Base-by-base conservation (phyloP, 192 early-diverging fungal genomes). In the Dimargaris xerosporica region DNA sequence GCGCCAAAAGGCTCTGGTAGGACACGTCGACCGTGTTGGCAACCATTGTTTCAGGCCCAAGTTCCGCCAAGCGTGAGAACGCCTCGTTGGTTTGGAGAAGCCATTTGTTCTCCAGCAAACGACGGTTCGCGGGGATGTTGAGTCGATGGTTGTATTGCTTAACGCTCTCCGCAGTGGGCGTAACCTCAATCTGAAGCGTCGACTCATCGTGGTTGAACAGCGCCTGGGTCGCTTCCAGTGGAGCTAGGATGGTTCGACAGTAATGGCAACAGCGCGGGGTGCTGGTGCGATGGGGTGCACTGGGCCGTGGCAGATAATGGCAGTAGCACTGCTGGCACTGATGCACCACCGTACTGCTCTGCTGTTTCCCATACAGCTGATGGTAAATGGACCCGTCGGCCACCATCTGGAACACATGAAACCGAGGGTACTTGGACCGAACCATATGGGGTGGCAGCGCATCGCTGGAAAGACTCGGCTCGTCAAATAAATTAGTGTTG, bases 361-460 rank as follows among this genome's bases (percentile, higher is more conserved):
- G 34, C 42, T 21, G 17, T 10, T n/a, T 19, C 5, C 58, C 58
- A 39, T 60, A 60, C n/a, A 60, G 16, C 43, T 60, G 58, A 39
- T 60, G 58, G 58, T 43, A 60, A n/a, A 60, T 43, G 41, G 58
- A 26, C 6, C 58, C 58, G 10, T 26, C 42, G 34, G 34, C n/a
- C 28, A 60, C 42, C 21, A 60, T 17, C n/a, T 60, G 58, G 39
- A 44, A 43, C 21, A 60, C n/a, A 43, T 60, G 58, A 39, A 43
- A 60, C 19, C 41, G 58, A n/a, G 58, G 41, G 21, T 41, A 30
- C 30, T 19, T 3, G 30, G 58, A 31, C 42, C 58, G 58, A 23
- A 60, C 58, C 6, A 28, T 9, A 11, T 16, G 28, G 15, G 58
- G 23, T 19, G 58, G 41, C 21, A 11, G 28, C 0, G 34, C 34